phyloP scores from a whole-genome alignment of 148 eudicot species.

The Dysphania ambrosioides region DNA sequence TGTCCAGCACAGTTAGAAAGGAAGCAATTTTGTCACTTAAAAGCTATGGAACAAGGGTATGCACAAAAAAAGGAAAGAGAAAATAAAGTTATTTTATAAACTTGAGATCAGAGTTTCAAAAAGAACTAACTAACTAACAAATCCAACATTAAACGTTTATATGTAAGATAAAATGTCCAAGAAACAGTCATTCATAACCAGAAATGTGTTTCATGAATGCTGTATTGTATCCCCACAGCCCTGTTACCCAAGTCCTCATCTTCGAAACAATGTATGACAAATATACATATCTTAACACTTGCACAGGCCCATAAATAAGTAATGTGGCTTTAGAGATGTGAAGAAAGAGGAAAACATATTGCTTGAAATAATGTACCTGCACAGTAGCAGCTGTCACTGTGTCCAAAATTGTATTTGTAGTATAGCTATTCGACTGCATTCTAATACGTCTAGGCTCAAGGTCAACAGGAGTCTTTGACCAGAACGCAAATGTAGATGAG shows the following conservation, averaged over 20 bases:
- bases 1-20: not conserved
- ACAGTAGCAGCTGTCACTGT: slow-evolving; percentile 85
- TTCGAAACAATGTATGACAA: not conserved
- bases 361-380: slow-evolving; percentile 46
- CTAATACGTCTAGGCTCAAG: slow-evolving; percentile 87
- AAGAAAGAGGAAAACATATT: not conserved
- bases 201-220: not conserved
- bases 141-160: not conserved
- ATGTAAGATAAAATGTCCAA: not conserved
- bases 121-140: not conserved
- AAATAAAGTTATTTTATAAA: not conserved
- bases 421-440: slow-evolving; percentile 80
- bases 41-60: not conserved
- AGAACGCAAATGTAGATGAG: slow-evolving; percentile 67
- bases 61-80: not conserved
- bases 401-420: slow-evolving; percentile 76
- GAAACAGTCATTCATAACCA: not conserved
- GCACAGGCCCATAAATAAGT: not conserved
- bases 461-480: slow-evolving; percentile 90
- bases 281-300: not conserved
- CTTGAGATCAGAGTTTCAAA: not conserved
- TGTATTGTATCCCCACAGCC: not conserved
- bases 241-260: not conserved
- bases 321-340: not conserved
- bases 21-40: not conserved